Evolutionary conservation across 2,329 filamentous ascomycete species (phyloP).

Genomic region (Tolypocladium endophyticum): DNA sequence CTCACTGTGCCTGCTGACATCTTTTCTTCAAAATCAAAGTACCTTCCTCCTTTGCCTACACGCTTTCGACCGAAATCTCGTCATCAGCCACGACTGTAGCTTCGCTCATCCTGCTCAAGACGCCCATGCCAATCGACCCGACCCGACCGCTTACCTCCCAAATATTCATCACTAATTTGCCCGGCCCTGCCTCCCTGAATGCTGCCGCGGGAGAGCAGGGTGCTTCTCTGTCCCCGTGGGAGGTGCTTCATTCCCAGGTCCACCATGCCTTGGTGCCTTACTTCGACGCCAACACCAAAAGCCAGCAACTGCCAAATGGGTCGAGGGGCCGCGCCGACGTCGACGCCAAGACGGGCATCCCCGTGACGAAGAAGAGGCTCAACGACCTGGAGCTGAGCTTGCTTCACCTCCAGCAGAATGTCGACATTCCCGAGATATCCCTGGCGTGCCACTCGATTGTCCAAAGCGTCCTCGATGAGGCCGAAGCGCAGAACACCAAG

Average conservation of each 20-base stretch:
- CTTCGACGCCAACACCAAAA: constrained; percentile 92
- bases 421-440: constrained; percentile 89
- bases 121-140: constrained; percentile 77
- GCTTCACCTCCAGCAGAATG: constrained; percentile 89
- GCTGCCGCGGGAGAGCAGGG: constrained; percentile 59
- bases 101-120: constrained; percentile 83
- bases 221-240: constrained; percentile 70
- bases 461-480: constrained; percentile 73
- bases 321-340: constrained; percentile 68
- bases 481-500: constrained; percentile 53
- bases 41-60: constrained; percentile 58
- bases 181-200: constrained; percentile 64
- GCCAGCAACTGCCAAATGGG: constrained; percentile 55
- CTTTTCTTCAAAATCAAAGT: constrained; percentile 16
- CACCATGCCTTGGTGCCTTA: constrained; percentile 89
- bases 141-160: constrained; percentile 74
- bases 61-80: constrained; percentile 70
- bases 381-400: constrained; percentile 88
- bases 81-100: constrained; percentile 70
- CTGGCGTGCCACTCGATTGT: constrained; percentile 83
- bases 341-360: constrained; percentile 88
- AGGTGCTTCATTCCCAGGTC: constrained; percentile 83
- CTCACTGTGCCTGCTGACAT: constrained; percentile 2
- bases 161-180: constrained; percentile 86
- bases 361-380: constrained; percentile 94